Evolutionary conservation across 208 protist genomes (phyloP).

Genomic region (Crithidia fasciculata): DNA sequence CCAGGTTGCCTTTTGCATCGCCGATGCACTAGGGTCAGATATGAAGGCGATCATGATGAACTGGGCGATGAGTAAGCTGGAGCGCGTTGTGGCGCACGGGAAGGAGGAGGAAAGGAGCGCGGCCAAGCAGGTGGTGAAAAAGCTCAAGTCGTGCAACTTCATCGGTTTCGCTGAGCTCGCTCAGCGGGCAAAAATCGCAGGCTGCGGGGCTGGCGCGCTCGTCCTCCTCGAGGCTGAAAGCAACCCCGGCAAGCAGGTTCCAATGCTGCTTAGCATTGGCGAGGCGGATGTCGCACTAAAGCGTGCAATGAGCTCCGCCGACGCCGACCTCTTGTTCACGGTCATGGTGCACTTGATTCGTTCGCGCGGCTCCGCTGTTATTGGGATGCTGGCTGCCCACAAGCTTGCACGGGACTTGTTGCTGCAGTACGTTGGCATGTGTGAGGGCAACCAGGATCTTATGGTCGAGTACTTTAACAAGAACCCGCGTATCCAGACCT

Average conservation of each 20-base stretch:
- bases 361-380: constrained; percentile 37
- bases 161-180: constrained; percentile 67
- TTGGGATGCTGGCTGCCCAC: constrained; percentile 40
- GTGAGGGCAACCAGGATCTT: constrained; percentile 39
- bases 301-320: constrained; percentile 42
- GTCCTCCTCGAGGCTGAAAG: constrained; percentile 62
- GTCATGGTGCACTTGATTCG: constrained; percentile 65
- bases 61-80: constrained; percentile 94
- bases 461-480: constrained; percentile 51
- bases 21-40: constrained; percentile 64
- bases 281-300: constrained; percentile 68
- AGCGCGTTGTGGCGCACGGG: constrained; percentile 7
- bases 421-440: constrained; percentile 51
- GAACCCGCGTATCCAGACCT: constrained; percentile 45
- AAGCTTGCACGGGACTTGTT: constrained; percentile 45
- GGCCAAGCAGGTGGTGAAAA: constrained; percentile 51
- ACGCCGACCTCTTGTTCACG: constrained; percentile 76
- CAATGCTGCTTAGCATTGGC: constrained; percentile 73
- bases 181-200: constrained; percentile 48
- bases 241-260: constrained; percentile 51
- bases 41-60: constrained; percentile 85
- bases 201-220: constrained; percentile 57
- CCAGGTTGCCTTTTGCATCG: constrained; percentile 87
- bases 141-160: constrained; percentile 51
- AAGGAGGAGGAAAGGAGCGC: constrained; percentile 38